A percentile compares a stretch with the other conserved stretches of the same genome.
Evolutionary conservation across 2,329 filamentous ascomycete species (phyloP).

Genomic region (Colletotrichum destructivum): DNA sequence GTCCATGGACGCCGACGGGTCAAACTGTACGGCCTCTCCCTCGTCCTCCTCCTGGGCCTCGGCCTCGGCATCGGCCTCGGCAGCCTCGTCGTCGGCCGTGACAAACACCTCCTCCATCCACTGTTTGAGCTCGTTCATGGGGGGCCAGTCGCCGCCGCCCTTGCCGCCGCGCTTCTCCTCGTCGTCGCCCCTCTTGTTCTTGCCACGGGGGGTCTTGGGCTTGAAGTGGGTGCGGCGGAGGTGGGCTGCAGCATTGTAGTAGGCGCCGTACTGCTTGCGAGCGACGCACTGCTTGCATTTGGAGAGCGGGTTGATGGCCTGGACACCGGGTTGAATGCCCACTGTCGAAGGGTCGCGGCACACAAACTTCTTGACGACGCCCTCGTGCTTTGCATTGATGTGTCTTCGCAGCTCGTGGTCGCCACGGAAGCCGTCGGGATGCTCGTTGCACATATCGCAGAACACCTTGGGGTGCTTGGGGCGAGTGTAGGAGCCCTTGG

Average conservation of each 20-base stretch:
- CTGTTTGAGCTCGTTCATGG: slow-evolving; percentile 70
- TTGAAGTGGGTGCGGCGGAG: slow-evolving; percentile 91
- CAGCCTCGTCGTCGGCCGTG: slow-evolving; percentile 53
- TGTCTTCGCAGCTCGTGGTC: slow-evolving; percentile 86
- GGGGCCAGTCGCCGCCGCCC: slow-evolving; percentile 68
- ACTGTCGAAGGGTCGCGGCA: slow-evolving; percentile 67
- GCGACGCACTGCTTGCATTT: slow-evolving; percentile 88
- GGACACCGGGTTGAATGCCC: slow-evolving; percentile 60
- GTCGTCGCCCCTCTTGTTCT: slow-evolving; percentile 54
- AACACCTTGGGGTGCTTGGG: slow-evolving; percentile 80
- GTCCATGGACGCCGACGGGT: slow-evolving; percentile 33
- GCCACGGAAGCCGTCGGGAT: slow-evolving; percentile 85
- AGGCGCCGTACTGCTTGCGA: slow-evolving; percentile 86
- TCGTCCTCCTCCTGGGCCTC: slow-evolving; percentile 48
- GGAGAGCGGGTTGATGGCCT: slow-evolving; percentile 74
- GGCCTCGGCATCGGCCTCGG: slow-evolving; percentile 43
- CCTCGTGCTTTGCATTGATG: slow-evolving; percentile 75
- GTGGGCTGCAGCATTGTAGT: slow-evolving; percentile 96
- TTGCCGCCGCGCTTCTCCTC: slow-evolving; percentile 70
- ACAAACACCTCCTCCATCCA: slow-evolving; percentile 72
- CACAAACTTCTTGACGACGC: slow-evolving; percentile 68
- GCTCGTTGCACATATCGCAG: slow-evolving; percentile 79
- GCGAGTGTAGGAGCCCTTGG: slow-evolving; percentile 66
- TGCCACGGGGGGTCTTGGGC: slow-evolving; percentile 66
- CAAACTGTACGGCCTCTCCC: slow-evolving; percentile 31